Evolutionary conservation across 1,284 basidiomycete genomes (phyloP).

Genomic region (Ganoderma leucocontextum): DNA sequence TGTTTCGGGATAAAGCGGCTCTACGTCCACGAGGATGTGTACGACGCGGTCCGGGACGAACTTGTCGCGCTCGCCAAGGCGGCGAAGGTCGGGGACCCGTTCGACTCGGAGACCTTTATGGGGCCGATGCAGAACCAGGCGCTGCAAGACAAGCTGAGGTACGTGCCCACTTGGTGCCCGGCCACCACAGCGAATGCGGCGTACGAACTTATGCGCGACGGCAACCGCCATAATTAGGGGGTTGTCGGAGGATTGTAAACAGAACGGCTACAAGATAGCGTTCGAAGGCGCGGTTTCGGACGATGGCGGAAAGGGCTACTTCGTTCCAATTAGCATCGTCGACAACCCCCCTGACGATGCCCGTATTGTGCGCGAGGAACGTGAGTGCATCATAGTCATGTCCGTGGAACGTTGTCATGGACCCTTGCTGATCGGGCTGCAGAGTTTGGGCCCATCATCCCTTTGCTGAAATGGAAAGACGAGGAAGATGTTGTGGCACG

Average conservation of each 20-base stretch:
- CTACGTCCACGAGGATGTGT: slow-evolving; percentile 27
- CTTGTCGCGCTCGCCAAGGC: slow-evolving; percentile 22
- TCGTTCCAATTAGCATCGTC: slow-evolving; percentile 24
- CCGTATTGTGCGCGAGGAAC: slow-evolving; percentile 28
- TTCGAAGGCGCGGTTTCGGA: slow-evolving; percentile 13
- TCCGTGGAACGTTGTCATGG: not conserved
- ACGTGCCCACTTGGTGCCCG: not conserved
- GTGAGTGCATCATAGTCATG: slow-evolving; percentile 10
- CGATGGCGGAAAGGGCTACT: slow-evolving; percentile 19
- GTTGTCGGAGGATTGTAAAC: slow-evolving; percentile 20
- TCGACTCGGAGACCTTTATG: slow-evolving; percentile 15
- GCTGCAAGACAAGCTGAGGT: slow-evolving; percentile 26
- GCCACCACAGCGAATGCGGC: not conserved
- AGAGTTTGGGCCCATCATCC: slow-evolving; percentile 31
- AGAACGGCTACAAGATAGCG: slow-evolving; percentile 24
- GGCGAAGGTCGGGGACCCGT: slow-evolving; percentile 24
- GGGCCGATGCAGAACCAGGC: slow-evolving; percentile 28
- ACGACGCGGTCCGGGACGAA: slow-evolving; percentile 27
- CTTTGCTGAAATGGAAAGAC: slow-evolving; percentile 28
- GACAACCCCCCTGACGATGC: slow-evolving; percentile 32
- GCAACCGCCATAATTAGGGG: slow-evolving; percentile 2
- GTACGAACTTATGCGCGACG: too few relatives aligned
- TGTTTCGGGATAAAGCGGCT: slow-evolving; percentile 29
- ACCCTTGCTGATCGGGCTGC: not conserved
- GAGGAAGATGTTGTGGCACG: slow-evolving; percentile 27